Conservation (phyloP, 1,284 basidiomycete species). For the Cryptococcus sp. region DNA sequence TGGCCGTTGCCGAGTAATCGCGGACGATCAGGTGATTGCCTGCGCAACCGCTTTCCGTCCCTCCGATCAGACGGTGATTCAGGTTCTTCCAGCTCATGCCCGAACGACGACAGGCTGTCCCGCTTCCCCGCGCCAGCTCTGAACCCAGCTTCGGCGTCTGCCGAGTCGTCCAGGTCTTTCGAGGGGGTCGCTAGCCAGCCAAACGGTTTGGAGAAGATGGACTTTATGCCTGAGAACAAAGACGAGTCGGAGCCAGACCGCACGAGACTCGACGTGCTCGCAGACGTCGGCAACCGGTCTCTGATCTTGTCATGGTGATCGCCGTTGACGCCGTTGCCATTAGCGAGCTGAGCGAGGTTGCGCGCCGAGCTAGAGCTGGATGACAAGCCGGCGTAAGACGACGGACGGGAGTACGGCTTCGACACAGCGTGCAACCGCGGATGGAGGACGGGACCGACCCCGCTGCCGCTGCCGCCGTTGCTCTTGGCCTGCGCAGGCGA, state of each 20-base stretch:
- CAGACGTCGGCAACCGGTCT: conserved; percentile 3
- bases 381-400: conserved; percentile 18
- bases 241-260: conserved; percentile 32
- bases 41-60: conserved; percentile 28
- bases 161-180: neutral
- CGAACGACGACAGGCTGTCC: conserved; percentile 28
- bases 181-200: conserved; percentile 41
- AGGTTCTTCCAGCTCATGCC: conserved; percentile 37
- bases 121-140: conserved; percentile 18
- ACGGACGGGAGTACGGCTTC: conserved; percentile 34
- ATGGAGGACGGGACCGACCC: conserved; percentile 14
- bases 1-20: neutral
- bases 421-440: conserved; percentile 29
- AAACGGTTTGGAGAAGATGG: conserved; percentile 38
- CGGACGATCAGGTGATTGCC: conserved; percentile 16
- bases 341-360: conserved; percentile 13
- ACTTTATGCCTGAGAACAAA: conserved; percentile 36
- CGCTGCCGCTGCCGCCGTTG: conserved; percentile 7
- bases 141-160: neutral
- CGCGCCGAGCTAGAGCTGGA: conserved; percentile 13
- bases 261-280: conserved; percentile 17
- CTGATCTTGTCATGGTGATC: too few species aligned
- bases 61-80: conserved; percentile 30
- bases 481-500: conserved; percentile 1
- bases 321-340: neutral